Evolutionary conservation across 495 filamentous ascomycete species (phyloP).

Genomic region (Penicillium argentinense): DNA sequence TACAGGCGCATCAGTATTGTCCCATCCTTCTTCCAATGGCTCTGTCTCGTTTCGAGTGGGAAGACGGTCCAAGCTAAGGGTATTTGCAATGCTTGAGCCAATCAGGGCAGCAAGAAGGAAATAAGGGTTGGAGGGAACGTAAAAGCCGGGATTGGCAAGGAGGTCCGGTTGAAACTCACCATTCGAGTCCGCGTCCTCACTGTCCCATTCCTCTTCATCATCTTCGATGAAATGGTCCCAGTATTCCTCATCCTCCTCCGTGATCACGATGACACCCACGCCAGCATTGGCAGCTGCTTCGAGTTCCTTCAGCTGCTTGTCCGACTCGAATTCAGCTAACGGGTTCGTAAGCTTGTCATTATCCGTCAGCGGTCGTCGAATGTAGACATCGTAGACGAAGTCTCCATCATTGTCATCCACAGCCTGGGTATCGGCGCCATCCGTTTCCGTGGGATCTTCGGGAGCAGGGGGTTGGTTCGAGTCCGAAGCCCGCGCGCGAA

Average conservation of each 20-base stretch:
- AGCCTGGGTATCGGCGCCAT: constrained; percentile 14
- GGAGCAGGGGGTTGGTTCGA: constrained; percentile 15
- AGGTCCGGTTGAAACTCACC: constrained; percentile 33
- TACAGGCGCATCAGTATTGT: constrained; percentile 21
- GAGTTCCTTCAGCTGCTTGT: constrained; percentile 32
- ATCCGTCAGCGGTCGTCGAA: constrained; percentile 45
- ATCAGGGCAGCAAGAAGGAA: no score
- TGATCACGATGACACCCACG: constrained; percentile 60
- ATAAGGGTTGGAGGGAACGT: no score
- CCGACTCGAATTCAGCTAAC: constrained; percentile 27
- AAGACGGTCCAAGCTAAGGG: no score
- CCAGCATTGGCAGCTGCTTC: constrained; percentile 37
- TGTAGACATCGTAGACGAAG: constrained; percentile 65
- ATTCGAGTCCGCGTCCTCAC: constrained; percentile 63
- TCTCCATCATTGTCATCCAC: constrained; percentile 49
- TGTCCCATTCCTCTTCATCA: constrained; percentile 57
- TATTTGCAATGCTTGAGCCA: background rate
- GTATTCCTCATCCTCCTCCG: constrained; percentile 54
- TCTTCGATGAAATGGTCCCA: constrained; percentile 59
- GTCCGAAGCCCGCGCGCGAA: constrained; percentile 13
- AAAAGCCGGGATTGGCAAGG: no score
- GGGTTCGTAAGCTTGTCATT: constrained; percentile 33
- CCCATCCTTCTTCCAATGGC: no score
- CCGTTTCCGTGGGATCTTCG: background rate
- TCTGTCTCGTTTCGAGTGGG: no score